Evolutionary conservation across 805 yeast genomes (phyloP), one percentile per base, ranked within the genome.

Genomic region (Ogataea angusta): DNA sequence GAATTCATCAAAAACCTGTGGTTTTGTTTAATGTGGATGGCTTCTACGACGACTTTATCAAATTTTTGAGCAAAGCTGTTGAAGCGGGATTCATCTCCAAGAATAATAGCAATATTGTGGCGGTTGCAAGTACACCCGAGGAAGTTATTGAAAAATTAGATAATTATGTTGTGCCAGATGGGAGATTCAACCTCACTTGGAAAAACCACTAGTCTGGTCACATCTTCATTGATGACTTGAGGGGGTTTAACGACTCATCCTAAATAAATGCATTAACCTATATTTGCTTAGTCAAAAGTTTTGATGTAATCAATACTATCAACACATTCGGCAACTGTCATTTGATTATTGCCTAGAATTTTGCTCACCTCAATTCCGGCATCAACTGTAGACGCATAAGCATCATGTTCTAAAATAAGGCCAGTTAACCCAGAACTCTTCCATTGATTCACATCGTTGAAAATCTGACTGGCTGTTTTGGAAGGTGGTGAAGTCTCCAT

Each of bases 321-420:
- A 14, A 75, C 87, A 59, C 95, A 87, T 57, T 83, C 74, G 1
- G 93, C 87, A 12, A 85, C 88, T 0, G 93, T 85, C 59, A 82
- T 46, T 57, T 87, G 95, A 31, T 75, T 69, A 8, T 62, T 53
- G 0, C 83, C 83, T 28, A 85, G 53, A 4, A 85, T 66, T 4
- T 72, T 69, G 41, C 69, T 60, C 10, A 85, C 70, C 25, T 77
- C 75, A 30, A 82, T 65, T 0, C 79, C 98, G 8, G 80, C 76
- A 47, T 80, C 69, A 4, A 86, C 91, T 0, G 95, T 86, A 27
- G 67, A 70, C 8, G 63, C 57, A 19, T 79, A 67, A 5, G 82
- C 83, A 63, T 91, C 99, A 59, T 91, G 98, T 53, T 90, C 97
- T 40, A 91, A 72, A 24, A 91, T 80, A 32, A 91, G 58, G 0